Conservation (phyloP, 2,329 filamentous ascomycete genomes). For the Fusarium sublunatum region DNA sequence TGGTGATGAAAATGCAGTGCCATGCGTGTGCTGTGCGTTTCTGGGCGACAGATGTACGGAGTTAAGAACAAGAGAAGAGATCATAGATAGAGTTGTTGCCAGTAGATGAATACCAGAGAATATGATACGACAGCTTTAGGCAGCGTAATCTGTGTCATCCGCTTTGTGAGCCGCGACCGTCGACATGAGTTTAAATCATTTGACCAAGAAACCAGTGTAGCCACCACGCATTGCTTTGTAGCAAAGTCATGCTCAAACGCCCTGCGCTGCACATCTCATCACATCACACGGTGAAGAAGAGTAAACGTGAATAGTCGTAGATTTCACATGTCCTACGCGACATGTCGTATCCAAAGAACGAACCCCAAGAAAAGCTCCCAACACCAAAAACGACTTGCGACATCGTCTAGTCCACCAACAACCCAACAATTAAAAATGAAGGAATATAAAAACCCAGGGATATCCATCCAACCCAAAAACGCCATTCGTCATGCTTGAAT, state of each 20-base stretch:
- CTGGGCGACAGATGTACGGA: constrained; percentile 15
- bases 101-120: constrained; percentile 21
- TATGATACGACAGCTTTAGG: neutral
- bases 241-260: neutral
- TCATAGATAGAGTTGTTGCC: constrained; percentile 18
- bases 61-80: neutral
- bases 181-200: too few species aligned
- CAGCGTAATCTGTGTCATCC: constrained; percentile 1
- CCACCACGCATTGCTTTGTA: neutral
- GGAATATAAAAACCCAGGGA: constrained; percentile 27
- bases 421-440: constrained; percentile 19
- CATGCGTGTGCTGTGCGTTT: constrained; percentile 19
- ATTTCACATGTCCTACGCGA: neutral
- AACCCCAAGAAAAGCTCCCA: constrained; percentile 32
- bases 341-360: constrained; percentile 11
- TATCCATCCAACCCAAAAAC: constrained; percentile 35
- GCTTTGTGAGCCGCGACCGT: neutral
- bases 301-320: constrained; percentile 6
- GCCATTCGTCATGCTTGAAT: constrained; percentile 42
- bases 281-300: neutral
- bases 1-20: constrained; percentile 23
- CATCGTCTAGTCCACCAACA: constrained; percentile 21
- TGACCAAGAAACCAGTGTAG: neutral
- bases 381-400: constrained; percentile 38
- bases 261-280: neutral